Percentiles rank a stretch among this genome's conserved stretches.
Conservation (phyloP, 176 grass and related monocot genomes). For the Bromus sterilis region DNA sequence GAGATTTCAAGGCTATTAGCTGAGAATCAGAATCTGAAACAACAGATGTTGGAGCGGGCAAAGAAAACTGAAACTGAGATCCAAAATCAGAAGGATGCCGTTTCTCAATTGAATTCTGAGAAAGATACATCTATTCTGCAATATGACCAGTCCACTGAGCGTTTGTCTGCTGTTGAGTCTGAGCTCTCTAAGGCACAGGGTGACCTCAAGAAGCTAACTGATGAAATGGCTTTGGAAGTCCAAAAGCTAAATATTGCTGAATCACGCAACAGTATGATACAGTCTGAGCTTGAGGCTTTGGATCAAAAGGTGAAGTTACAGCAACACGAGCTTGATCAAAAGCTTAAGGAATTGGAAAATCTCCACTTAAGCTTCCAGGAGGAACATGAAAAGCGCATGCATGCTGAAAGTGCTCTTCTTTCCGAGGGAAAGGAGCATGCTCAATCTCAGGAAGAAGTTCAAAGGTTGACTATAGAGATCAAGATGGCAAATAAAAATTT, state of each 20-base stretch:
- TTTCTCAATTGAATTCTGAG: conserved; percentile 45
- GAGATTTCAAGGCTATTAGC: conserved; percentile 62
- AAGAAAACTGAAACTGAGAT: conserved; percentile 67
- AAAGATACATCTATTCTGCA: conserved; percentile 50
- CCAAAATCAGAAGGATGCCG: conserved; percentile 38
- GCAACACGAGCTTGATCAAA: conserved; percentile 62
- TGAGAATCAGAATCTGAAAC: conserved; percentile 59
- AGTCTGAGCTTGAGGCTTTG: conserved; percentile 51
- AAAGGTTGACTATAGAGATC: conserved; percentile 46
- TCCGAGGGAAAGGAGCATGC: conserved; percentile 31
- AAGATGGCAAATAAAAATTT: conserved; percentile 39
- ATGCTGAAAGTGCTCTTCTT: conserved; percentile 50
- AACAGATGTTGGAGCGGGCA: conserved; percentile 49
- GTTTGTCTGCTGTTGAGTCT: conserved; percentile 45
- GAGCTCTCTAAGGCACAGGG: conserved; percentile 50
- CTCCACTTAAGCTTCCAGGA: conserved; percentile 45
- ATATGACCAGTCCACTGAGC: conserved; percentile 50
- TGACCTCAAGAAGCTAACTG: conserved; percentile 61
- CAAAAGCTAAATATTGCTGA: conserved; percentile 62
- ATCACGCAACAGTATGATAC: conserved; percentile 47
- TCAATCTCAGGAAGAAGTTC: conserved; percentile 45
- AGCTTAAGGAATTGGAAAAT: conserved; percentile 47
- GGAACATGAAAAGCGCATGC: conserved; percentile 37
- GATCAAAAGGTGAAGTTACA: conserved; percentile 52
- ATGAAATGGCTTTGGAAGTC: conserved; percentile 58